Base-by-base conservation (phyloP, 2,329 filamentous ascomycete species). In the Metarhizium guizhouense region DNA sequence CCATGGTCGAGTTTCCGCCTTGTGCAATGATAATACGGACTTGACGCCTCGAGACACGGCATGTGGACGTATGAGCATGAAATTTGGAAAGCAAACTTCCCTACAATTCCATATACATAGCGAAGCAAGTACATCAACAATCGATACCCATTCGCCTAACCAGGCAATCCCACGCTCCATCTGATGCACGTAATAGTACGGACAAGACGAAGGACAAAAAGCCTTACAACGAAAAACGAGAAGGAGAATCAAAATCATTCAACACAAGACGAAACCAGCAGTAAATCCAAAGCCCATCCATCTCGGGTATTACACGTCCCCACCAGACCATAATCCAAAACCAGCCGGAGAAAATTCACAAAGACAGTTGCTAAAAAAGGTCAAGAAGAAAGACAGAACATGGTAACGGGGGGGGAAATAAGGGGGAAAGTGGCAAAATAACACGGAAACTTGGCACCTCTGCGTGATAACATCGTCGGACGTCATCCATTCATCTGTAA, bases 231-330 rank as follows among this genome's bases (percentile, higher is more conserved):
- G 52, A 48, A 55, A 52, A 50, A 60, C 60, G 54, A 59, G 59
- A 57, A 51, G 47, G 55, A 58, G 40, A 40, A 63, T 54, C 55
- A 58, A 57, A 59, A 18, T 54, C 61, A 59, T 55, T 54, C 58
- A 58, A 59, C 52, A 62, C 51, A 47, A 51, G 14, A 40, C 5
- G 3, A 40, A 40, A 14, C 38, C 38, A 16, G 13, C 14, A 16
- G 38, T 40, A 11, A 36, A 45, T 45, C 34, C 53, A 55, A 47
- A 55, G 48, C 54, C 51, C 40, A 59, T 51, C 56, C 14, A 29
- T 43, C 47, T 47, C 16, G 54, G 54, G 54, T 55, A 62, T 59
- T 56, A 57, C 53, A 58, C 51, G 25, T 25, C 25, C 25, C 25
- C 32, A 51, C 45, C 45, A 48, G 25, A 32, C 20, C 20, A 48